Base-by-base conservation (phyloP, 2,329 filamentous ascomycete species). In the Byssochlamys sp. region DNA sequence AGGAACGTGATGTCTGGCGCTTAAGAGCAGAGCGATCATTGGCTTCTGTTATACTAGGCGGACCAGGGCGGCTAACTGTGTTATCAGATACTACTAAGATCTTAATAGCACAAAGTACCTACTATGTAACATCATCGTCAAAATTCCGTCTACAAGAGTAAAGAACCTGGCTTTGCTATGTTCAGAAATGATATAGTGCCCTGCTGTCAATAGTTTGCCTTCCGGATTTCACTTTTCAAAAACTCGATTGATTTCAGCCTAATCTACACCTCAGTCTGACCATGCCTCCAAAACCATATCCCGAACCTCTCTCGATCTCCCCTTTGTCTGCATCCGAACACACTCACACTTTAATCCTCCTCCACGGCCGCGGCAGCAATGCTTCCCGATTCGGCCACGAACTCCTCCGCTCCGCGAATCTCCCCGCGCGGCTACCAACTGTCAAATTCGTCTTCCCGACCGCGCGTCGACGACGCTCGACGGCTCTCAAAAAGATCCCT, bases 381-480 rank as follows among this genome's bases (percentile, higher is more conserved):
- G 70, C 69, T 19, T 58, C 66, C 3, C 61, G 63, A 12, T 75
- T 78, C 49, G 73, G 73, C 3, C 54, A 58, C 25, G 64, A 67
- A 2, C 61, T 78, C 14, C 63, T 76, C 29, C 56, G 56, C 4
- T 62, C 65, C 26, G 61, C 60, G 6, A 58, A 57, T 14, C 58
- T 65, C 25, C 57, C 57, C 35, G 50, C 53, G 28, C 54, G 48
- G 58, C 61, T 64, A 0, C 65, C 66, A 24, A 68, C 63, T 1
- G 64, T 74, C 1, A 78, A 76, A 58, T 81, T 81, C 57, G 66
- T 83, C 48, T 82, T 82, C 57, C 80, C 80, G 0, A 81, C 79
- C 0, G 74, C 80, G 0, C 71, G 67, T 5, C 74, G 73, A 11
- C 71, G 77, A 0, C 75, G 77, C 9, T 75, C 80, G 0, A 72